Base-by-base conservation (phyloP, 306 rosid species). In the Vigna mungo region DNA sequence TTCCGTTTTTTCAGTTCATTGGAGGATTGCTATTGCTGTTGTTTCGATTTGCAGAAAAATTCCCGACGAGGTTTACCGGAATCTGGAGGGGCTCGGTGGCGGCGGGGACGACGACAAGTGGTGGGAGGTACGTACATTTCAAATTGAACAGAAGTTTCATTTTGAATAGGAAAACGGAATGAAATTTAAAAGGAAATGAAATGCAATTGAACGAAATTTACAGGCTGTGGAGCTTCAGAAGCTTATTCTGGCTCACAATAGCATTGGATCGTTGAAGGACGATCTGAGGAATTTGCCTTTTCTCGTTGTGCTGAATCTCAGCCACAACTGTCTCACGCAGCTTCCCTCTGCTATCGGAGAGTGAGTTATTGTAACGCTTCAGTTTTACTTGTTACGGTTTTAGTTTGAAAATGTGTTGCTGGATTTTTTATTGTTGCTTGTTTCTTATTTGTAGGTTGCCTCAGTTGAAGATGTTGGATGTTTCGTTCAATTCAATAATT, bases 141-240 rank as follows among this genome's bases (percentile, higher is more conserved):
- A 10, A 41, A 65, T 65, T 65, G 4, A 66, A 41, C 36, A 12
- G 12, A 66, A 20, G 12, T 54, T 9, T 76, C 55, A 1, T 7
- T 78, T 54, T 23, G 16, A 10, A 64, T 63, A 13, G 52, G 39
- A 32, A 30, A 32, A 62, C 14, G 32, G 6, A 75, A 34, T 4
- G 49, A 34, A 63, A 25, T 2, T 60, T 59, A 9, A 21, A 20
- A 9, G 23, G 30, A 11, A 77, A 25, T 39, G 67, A 21, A 76
- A 52, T 56, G 20, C 3, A 11, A 21, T 54, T 52, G 56, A 82
- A 72, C 39, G 47, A 54, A 20, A 64, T 55, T 81, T 78, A 67
- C 73, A 94, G 98, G 90, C 95, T 77, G 93, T 90, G 89, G 96
- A 94, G 89, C 91, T 94, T 17, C 96, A 87, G 71, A 94, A 94